Conservation (phyloP, 2,329 filamentous ascomycete genomes). For the Paecilomyces formosus region DNA sequence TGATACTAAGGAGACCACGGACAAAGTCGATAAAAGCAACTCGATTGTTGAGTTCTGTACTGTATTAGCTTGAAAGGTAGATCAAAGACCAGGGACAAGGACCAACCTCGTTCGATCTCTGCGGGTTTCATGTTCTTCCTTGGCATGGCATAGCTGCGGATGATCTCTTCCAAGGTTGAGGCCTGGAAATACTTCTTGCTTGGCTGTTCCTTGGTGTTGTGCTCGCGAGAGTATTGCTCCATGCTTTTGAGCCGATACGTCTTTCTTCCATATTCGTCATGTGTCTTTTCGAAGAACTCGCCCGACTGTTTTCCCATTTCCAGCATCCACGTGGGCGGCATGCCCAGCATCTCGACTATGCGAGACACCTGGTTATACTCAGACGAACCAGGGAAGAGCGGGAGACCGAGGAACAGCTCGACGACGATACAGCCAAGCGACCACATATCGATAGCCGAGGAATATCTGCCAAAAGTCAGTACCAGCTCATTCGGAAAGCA, state of each 20-base stretch:
- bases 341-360: constrained; percentile 96
- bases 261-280: constrained; percentile 86
- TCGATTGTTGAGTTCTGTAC: constrained; percentile 92
- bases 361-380: constrained; percentile 98
- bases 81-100: neutral
- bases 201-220: constrained; percentile 93
- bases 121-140: constrained; percentile 98
- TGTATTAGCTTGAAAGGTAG: constrained; percentile 4
- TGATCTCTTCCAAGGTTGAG: constrained; percentile 89
- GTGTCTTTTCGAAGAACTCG: constrained; percentile 90
- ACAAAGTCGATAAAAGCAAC: constrained; percentile 98
- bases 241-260: constrained; percentile 91
- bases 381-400: constrained; percentile 91
- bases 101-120: constrained; percentile 87
- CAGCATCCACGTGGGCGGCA: constrained; percentile 97
- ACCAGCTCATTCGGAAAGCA: neutral
- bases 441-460: constrained; percentile 99
- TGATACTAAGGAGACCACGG: constrained; percentile 83
- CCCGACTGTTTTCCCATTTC: constrained; percentile 97
- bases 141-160: constrained; percentile 96
- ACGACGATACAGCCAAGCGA: constrained; percentile 97
- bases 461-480: constrained; percentile 53
- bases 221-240: constrained; percentile 95
- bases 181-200: constrained; percentile 99
- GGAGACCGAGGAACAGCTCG: constrained; percentile 89